Conservation (phyloP, 1,139 yeast species). For the Barnettozyma hawaiiensis region DNA sequence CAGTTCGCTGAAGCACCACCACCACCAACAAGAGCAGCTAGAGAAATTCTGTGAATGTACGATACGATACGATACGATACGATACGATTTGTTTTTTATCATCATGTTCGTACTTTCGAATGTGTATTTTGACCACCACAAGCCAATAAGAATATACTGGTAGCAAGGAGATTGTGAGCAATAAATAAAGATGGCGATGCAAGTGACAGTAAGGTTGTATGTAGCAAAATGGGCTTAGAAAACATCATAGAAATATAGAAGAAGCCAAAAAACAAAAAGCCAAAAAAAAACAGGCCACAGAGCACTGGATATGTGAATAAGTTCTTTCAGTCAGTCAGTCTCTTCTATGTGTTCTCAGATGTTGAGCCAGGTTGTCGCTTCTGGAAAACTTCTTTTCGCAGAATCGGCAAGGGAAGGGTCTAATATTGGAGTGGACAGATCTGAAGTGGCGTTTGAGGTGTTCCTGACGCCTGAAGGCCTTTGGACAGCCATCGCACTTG, state of each 20-base stretch:
- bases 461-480: constrained; percentile 65
- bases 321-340: constrained; percentile 4
- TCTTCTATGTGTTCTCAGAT: constrained; percentile 58
- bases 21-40: constrained; percentile 7
- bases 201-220: neutral
- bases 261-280: no score
- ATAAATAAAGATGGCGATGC: neutral
- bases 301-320: no score
- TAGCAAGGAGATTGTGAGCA: neutral
- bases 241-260: no score
- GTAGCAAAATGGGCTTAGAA: neutral
- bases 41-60: constrained; percentile 20
- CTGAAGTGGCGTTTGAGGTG: constrained; percentile 75
- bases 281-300: no score
- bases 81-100: no score
- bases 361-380: constrained; percentile 74
- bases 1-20: constrained; percentile 9
- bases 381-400: constrained; percentile 75
- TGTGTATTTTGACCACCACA: no score
- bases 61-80: no score
- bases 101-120: no score
- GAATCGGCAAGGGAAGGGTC: constrained; percentile 66
- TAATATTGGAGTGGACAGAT: constrained; percentile 56
- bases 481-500: constrained; percentile 33
- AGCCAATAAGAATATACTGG: neutral